Evolutionary conservation across 2,329 filamentous ascomycete genomes (phyloP).

Genomic region (Cladosporium sp.): DNA sequence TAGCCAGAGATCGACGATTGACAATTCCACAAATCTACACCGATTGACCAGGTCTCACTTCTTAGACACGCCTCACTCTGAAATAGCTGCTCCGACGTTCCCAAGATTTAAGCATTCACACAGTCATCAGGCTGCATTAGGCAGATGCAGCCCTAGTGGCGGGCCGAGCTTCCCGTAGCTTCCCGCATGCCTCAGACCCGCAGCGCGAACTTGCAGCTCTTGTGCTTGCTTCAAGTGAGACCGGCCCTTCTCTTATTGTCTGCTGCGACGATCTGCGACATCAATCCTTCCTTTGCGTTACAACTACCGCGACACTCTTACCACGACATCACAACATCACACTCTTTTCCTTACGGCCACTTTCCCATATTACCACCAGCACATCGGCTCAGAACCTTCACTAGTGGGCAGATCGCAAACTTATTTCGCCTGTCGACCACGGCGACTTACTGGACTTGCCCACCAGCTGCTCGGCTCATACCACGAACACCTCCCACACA

Average conservation of each 20-base stretch:
- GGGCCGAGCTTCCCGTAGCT: neutral
- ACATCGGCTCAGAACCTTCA: neutral
- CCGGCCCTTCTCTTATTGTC: slow-evolving; percentile 7
- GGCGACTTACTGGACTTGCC: slow-evolving; percentile 8
- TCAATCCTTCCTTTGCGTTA: slow-evolving; percentile 10
- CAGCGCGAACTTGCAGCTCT: slow-evolving; percentile 5
- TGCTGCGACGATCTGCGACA: slow-evolving; percentile 8
- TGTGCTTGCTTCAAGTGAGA: slow-evolving; percentile 3
- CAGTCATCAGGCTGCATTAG: neutral
- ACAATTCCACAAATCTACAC: too few relatives aligned
- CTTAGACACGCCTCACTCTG: neutral
- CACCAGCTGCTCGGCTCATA: neutral
- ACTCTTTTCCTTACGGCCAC: neutral
- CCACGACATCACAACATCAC: slow-evolving; percentile 3
- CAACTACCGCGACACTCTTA: neutral
- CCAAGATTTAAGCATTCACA: neutral
- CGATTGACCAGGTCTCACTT: neutral
- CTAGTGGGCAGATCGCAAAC: slow-evolving; percentile 2
- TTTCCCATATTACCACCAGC: neutral
- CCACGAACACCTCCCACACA: neutral
- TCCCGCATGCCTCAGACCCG: neutral
- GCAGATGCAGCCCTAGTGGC: neutral
- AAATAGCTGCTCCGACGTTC: neutral
- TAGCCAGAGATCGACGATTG: neutral
- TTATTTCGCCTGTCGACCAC: neutral